These are phyloP conservation scores for Fraxinus greggii DNA, from an alignment of 305 asterid genomes.

Conservation along the genomic window DNA sequence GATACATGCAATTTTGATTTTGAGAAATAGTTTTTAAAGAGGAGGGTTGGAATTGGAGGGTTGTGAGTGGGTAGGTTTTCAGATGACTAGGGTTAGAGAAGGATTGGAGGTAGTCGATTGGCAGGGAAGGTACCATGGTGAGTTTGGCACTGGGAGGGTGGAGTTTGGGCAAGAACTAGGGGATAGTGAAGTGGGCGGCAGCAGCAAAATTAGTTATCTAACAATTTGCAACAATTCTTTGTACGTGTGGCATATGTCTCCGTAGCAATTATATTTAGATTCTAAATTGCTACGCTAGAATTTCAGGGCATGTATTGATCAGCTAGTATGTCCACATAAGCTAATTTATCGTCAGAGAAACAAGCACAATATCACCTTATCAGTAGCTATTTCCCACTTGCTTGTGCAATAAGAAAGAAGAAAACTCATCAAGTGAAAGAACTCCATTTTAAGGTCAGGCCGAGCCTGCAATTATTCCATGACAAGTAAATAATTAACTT, in stretches of 20 bases:
- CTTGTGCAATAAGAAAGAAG: constrained; percentile 89
- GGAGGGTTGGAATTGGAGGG: not conserved
- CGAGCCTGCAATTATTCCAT: constrained; percentile 62
- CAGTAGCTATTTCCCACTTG: constrained; percentile 84
- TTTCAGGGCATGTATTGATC: constrained; percentile 20
- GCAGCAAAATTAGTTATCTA: not conserved
- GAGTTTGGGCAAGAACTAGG: not conserved
- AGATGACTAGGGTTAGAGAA: not conserved
- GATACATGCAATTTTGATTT: not conserved
- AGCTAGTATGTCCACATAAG: constrained; percentile 16
- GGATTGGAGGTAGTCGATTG: not conserved
- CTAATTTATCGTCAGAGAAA: constrained; percentile 15
- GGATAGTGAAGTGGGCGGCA: not conserved
- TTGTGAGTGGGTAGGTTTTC: not conserved
- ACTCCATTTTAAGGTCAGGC: constrained; percentile 96
- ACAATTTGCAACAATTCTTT: not conserved
- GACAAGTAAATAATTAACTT: constrained; percentile 18
- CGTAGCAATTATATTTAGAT: not conserved
- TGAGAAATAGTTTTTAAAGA: not conserved
- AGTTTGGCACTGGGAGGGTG: not conserved
- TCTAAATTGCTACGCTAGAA: not conserved
- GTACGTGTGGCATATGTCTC: not conserved
- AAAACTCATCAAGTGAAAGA: constrained; percentile 93
- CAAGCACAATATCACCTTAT: constrained; percentile 61
- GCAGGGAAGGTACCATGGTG: not conserved